Evolutionary conservation across 2,329 filamentous ascomycete genomes (phyloP).

Genomic region (Sporothrix brasiliensis): DNA sequence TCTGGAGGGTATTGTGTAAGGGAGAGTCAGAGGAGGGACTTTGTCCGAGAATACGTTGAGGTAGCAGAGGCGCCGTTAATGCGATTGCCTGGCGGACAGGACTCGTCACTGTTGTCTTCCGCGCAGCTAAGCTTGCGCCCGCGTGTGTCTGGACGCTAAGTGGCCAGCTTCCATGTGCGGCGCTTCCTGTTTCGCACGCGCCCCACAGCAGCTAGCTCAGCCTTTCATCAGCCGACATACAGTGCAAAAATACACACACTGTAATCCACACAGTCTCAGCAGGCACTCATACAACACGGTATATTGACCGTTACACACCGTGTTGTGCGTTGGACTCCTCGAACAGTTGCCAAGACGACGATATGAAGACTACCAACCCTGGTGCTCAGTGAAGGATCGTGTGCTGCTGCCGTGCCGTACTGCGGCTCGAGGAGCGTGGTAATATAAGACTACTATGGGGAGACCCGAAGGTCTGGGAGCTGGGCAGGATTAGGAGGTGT

Average conservation of each 20-base stretch:
- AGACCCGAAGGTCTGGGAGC: slow-evolving; percentile 15
- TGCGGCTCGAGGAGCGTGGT: neutral
- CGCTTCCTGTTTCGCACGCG: slow-evolving; percentile 28
- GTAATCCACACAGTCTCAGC: neutral
- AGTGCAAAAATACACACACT: slow-evolving; percentile 1
- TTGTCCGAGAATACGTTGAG: neutral
- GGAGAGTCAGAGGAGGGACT: neutral
- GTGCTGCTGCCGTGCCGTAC: neutral
- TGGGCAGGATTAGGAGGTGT: neutral
- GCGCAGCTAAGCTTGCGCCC: slow-evolving; percentile 5
- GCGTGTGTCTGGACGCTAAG: neutral
- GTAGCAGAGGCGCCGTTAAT: slow-evolving; percentile 5
- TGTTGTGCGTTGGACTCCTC: neutral
- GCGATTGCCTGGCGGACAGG: slow-evolving; percentile 11
- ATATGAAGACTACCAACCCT: neutral
- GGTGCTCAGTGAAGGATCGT: neutral
- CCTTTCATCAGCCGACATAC: slow-evolving; percentile 13
- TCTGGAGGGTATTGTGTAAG: neutral
- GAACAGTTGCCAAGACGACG: slow-evolving; percentile 14
- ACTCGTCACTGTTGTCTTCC: slow-evolving; percentile 23
- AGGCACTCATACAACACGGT: neutral
- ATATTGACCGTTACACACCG: neutral
- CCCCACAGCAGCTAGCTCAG: slow-evolving; percentile 25
- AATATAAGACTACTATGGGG: neutral
- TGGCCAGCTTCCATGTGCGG: slow-evolving; percentile 30